Percentiles rank a stretch among this genome's conserved stretches.
Evolutionary conservation across 2,329 filamentous ascomycete genomes (phyloP).

Genomic region (Calonectria henricotiae): DNA sequence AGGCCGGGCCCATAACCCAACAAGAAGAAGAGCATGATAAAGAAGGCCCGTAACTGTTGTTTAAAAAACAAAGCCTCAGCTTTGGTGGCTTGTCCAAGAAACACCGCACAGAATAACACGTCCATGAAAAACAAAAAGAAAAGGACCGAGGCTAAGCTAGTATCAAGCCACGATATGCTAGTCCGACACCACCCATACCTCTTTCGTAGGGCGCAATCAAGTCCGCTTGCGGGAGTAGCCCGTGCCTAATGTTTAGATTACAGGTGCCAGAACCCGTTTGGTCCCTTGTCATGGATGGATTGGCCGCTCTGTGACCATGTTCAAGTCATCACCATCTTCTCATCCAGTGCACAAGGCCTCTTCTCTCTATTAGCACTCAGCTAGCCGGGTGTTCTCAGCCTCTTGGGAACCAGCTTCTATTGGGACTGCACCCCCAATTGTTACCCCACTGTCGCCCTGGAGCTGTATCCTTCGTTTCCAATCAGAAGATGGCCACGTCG

Average conservation of each 20-base stretch:
- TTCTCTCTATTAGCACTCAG: not conserved
- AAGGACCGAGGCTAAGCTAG: slow-evolving; percentile 1
- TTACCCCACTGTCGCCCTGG: no score
- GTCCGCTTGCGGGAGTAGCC: not conserved
- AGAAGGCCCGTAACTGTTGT: not conserved
- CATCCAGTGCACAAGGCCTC: not conserved
- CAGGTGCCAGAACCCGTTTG: not conserved
- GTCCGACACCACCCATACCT: not conserved
- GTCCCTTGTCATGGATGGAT: not conserved
- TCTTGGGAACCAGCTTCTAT: not conserved
- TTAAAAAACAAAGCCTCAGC: no score
- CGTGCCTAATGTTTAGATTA: slow-evolving; percentile 11
- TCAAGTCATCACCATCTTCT: not conserved
- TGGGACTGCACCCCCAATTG: not conserved
- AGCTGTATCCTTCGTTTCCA: no score
- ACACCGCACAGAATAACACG: no score
- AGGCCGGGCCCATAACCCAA: not conserved
- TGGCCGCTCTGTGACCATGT: not conserved
- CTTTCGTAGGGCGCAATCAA: no score
- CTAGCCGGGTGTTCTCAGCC: not conserved
- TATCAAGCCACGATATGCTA: not conserved
- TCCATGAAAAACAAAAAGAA: no score
- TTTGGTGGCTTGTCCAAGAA: no score
- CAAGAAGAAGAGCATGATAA: not conserved
- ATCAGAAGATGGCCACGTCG: not conserved